These are phyloP conservation scores for Pelagomonas calceolata DNA, from an alignment of 108 stramenopile genomes.

Conservation along the genomic window DNA sequence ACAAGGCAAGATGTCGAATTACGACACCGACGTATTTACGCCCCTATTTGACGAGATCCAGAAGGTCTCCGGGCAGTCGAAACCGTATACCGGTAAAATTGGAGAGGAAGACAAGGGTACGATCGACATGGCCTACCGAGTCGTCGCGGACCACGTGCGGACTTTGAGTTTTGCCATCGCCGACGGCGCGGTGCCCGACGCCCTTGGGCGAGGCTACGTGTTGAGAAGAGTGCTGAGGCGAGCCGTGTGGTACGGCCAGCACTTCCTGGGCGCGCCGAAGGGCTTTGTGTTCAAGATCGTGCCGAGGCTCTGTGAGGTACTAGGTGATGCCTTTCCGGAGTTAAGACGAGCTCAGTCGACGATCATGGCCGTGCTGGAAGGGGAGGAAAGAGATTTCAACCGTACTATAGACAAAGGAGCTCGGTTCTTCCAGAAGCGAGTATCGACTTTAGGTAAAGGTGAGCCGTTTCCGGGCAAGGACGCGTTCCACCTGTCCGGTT, in stretches of 20 bases:
- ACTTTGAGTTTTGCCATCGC: constrained; percentile 93
- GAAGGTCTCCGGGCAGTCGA: constrained; percentile 55
- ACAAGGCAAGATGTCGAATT: constrained; percentile 86
- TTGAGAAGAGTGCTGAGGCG: constrained; percentile 84
- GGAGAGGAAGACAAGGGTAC: constrained; percentile 67
- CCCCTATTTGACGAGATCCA: constrained; percentile 84
- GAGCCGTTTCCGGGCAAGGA: constrained; percentile 64
- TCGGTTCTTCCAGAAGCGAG: constrained; percentile 77
- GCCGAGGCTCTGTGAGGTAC: constrained; percentile 61
- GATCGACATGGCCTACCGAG: constrained; percentile 97
- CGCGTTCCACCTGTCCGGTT: constrained; percentile 85
- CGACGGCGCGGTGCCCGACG: constrained; percentile 93
- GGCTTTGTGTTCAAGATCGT: constrained; percentile 91
- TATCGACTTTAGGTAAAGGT: constrained; percentile 34
- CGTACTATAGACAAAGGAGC: constrained; percentile 90
- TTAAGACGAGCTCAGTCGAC: constrained; percentile 56
- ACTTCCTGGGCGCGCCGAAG: constrained; percentile 68
- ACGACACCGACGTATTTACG: constrained; percentile 95
- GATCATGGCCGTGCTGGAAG: constrained; percentile 65
- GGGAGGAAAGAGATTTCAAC: constrained; percentile 90
- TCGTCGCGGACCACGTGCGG: constrained; percentile 96
- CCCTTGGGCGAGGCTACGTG: constrained; percentile 96
- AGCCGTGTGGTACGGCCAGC: constrained; percentile 89
- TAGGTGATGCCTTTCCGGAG: constrained; percentile 89
- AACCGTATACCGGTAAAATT: constrained; percentile 78